Conservation (phyloP, 2,329 filamentous ascomycete species). For the Didymella pomorum region DNA sequence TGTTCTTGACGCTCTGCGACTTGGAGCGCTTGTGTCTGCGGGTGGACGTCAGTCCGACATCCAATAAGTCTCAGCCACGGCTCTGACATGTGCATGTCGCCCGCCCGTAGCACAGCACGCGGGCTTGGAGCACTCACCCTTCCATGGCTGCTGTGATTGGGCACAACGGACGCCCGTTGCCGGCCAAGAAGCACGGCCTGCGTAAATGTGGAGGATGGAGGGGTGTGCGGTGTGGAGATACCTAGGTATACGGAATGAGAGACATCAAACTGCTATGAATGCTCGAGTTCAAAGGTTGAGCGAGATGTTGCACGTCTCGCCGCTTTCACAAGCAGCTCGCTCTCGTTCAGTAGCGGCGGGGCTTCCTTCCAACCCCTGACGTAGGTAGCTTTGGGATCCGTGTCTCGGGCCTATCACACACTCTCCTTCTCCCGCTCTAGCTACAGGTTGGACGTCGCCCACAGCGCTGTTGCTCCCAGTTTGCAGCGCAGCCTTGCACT, state of each 20-base stretch:
- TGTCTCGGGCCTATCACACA: constrained; percentile 16
- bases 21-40: constrained; percentile 55
- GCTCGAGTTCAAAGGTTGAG: background rate
- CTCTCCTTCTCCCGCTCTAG: constrained; percentile 7
- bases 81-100: constrained; percentile 17
- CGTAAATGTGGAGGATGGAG: constrained; percentile 13
- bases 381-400: constrained; percentile 13
- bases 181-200: constrained; percentile 25
- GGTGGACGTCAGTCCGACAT: constrained; percentile 2
- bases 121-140: constrained; percentile 39
- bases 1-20: constrained; percentile 49
- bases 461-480: constrained; percentile 11
- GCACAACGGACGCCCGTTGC: constrained; percentile 17
- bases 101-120: constrained; percentile 22
- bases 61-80: constrained; percentile 11
- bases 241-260: background rate
- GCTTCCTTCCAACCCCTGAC: constrained; percentile 17
- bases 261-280: background rate
- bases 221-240: constrained; percentile 7
- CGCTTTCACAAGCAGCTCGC: constrained; percentile 11
- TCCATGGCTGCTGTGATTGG: constrained; percentile 41
- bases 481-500: constrained; percentile 17
- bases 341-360: constrained; percentile 18
- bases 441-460: constrained; percentile 10
- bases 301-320: constrained; percentile 9